phyloP scores from a whole-genome alignment of 1,139 yeast genomes.

The Yamadazyma taylorii region DNA sequence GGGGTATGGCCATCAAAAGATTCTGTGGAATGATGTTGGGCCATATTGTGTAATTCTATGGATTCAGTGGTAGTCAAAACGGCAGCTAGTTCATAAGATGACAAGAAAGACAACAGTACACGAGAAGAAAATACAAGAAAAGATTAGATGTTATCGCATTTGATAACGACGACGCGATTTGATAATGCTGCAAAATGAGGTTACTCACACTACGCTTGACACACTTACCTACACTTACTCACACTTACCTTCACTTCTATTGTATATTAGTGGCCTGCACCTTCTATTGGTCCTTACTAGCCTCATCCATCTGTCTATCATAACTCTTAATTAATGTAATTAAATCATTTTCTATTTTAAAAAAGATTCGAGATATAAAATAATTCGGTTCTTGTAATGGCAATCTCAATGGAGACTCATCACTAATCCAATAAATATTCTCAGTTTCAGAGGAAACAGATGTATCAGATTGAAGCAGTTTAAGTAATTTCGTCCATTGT shows the following conservation, averaged over 20 bases:
- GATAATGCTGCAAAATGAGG: neutral
- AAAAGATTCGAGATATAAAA: slow-evolving; percentile 48
- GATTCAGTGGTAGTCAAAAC: slow-evolving; percentile 1
- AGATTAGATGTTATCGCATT: too few species aligned
- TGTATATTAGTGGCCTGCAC: too few species aligned
- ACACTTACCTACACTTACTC: too few species aligned
- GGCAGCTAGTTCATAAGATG: neutral
- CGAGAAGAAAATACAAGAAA: too few species aligned
- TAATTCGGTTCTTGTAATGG: slow-evolving; percentile 70
- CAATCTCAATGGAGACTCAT: slow-evolving; percentile 61
- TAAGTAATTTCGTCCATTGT: slow-evolving; percentile 31
- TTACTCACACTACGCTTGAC: too few species aligned
- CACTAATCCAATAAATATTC: slow-evolving; percentile 51
- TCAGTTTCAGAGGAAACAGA: neutral
- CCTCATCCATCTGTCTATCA: slow-evolving; percentile 6
- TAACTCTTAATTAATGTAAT: slow-evolving; percentile 18
- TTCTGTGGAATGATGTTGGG: slow-evolving; percentile 17
- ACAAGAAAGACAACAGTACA: too few species aligned
- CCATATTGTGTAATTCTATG: slow-evolving; percentile 18
- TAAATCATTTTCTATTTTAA: slow-evolving; percentile 23
- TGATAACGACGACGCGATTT: too few species aligned
- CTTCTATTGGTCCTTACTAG: too few species aligned
- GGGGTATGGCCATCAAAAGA: slow-evolving; percentile 10
- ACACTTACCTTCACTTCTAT: too few species aligned
- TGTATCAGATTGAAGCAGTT: slow-evolving; percentile 8